Evolutionary conservation across 176 grass and related monocot species (phyloP), one percentile per base, ranked within the genome.

Genomic region (Avena eriantha): DNA sequence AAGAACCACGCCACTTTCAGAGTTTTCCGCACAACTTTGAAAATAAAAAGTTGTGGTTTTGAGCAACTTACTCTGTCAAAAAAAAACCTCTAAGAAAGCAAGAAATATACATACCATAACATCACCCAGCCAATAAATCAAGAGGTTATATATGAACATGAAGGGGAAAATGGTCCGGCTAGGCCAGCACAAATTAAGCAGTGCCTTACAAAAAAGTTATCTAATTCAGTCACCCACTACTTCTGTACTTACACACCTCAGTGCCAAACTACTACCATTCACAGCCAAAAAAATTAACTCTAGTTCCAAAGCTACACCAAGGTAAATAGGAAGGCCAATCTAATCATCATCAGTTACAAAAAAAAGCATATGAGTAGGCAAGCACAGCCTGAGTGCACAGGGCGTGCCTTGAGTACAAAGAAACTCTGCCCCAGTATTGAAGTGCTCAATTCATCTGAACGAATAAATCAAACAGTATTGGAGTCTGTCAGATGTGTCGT

Each of bases 311-410:
- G 69, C 36, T 60, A 72, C 66, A 51, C 22, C 68, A 39, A 22
- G 64, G 16, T 21, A 31, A 72, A 9, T 46, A 87, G 41, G 19
- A 73, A 33, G 76, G 10, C 31, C 47, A 77, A 77, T 59, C 23
- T 49, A 49, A 39, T 29, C 29, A 29, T 29, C 29, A 75, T 26
- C 67, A 60, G 48, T 48, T 26, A 35, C 69, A 60, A 69, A 80
- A 88, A 87, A 88, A 78, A n/a, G 64, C 19, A 61, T 29, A 29
- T 67, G 59, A 69, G 56, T 21, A 77, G 34, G 49, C 71, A 56
- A 56, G 69, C 48, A 69, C 19, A 81, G 15, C 10, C 61, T 13
- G 48, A 10, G 11, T 31, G 65, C 31, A 35, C 29, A 36, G 7
- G 9, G 3, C 55, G 23, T 8, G 19, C 47, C 67, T 87, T 60